phyloP scores from a whole-genome alignment of 140 eudicot species.

The Erigeron philadelphicus region DNA sequence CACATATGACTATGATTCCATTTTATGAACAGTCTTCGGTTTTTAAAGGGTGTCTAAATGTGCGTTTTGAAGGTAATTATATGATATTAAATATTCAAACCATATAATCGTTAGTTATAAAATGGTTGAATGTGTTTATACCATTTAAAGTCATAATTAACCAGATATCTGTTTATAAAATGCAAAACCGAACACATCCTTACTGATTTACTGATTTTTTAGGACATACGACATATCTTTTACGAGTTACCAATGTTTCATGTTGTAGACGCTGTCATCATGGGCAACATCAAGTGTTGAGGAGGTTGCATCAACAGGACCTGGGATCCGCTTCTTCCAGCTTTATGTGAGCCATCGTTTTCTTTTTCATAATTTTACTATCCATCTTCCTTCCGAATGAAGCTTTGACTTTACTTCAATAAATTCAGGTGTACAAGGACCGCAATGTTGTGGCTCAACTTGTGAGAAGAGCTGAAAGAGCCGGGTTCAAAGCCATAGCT shows the following conservation, averaged over 20 bases:
- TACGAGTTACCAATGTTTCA: not conserved
- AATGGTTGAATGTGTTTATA: too few relatives aligned
- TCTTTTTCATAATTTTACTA: not conserved
- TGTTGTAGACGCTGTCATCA: constrained; percentile 33
- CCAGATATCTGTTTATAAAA: not conserved
- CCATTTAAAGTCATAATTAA: too few relatives aligned
- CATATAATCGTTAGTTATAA: too few relatives aligned
- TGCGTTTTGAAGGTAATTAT: too few relatives aligned
- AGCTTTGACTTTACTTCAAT: not conserved
- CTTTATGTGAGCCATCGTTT: constrained; percentile 59
- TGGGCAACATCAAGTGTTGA: constrained; percentile 60
- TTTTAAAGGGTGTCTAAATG: too few relatives aligned
- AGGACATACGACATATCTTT: not conserved
- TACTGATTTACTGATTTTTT: not conserved
- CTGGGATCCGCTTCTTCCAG: constrained; percentile 95
- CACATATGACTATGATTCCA: too few relatives aligned
- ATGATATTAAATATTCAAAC: too few relatives aligned
- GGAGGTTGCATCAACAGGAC: constrained; percentile 64
- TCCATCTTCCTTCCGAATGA: not conserved
- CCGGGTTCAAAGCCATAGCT: constrained; percentile 94
- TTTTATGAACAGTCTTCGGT: too few relatives aligned
- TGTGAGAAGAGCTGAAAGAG: constrained; percentile 87
- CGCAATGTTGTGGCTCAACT: constrained; percentile 81
- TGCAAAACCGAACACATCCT: not conserved
- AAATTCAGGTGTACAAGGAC: constrained; percentile 72